Conservation (phyloP, 2,329 filamentous ascomycete genomes). For the Aspergillus neoniger region DNA sequence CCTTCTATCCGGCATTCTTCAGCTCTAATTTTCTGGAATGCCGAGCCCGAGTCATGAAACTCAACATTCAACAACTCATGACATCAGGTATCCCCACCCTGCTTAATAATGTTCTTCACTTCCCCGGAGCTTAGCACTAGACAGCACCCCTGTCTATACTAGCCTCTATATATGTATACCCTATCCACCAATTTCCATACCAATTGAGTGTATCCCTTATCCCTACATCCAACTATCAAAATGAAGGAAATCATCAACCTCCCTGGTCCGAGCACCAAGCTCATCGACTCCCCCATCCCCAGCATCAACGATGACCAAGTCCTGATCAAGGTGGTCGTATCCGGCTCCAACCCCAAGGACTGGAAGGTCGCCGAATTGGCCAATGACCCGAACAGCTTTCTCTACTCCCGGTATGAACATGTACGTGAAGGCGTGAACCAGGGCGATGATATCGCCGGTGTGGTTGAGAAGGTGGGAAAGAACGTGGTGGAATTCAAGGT, state of each 20-base stretch:
- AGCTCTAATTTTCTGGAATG: neutral
- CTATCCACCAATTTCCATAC: neutral
- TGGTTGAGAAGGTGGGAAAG: conserved; percentile 53
- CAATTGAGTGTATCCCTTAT: neutral
- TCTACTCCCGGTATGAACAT: neutral
- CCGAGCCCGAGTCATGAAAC: neutral
- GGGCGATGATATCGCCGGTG: conserved; percentile 57
- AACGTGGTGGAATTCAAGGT: conserved; percentile 56
- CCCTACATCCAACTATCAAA: neutral
- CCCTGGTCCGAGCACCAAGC: conserved; percentile 7
- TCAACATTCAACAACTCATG: neutral
- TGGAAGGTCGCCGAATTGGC: conserved; percentile 35
- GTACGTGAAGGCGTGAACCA: conserved; percentile 38
- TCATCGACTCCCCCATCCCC: conserved; percentile 34
- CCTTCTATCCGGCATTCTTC: neutral
- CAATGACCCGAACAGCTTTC: neutral
- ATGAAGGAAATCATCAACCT: conserved; percentile 18
- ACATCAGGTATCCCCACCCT: neutral
- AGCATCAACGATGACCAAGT: conserved; percentile 34
- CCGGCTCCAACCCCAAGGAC: conserved; percentile 49
- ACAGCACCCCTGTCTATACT: no score
- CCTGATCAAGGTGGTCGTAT: conserved; percentile 40
- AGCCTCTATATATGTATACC: neutral
- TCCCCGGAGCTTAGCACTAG: no score
- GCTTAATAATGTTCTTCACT: neutral